A percentile compares a stretch with the other conserved stretches of the same genome.
phyloP scores from a whole-genome alignment of 106 monocot genomes.

The Vanilla planifolia region DNA sequence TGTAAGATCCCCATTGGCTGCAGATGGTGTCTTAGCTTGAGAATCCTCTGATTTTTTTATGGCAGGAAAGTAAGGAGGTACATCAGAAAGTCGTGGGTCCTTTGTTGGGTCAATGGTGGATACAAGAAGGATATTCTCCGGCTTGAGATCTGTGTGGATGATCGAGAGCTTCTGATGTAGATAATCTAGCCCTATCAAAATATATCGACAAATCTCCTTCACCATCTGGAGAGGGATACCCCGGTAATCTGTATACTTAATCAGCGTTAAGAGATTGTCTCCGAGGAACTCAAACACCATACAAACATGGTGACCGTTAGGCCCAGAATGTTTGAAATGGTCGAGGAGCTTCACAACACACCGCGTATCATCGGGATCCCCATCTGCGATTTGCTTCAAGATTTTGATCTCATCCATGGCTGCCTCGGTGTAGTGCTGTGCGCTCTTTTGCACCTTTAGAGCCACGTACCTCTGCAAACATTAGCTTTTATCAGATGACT shows the following conservation, averaged over 20 bases:
- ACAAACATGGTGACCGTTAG: conserved; percentile 93
- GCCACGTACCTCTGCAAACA: conserved; percentile 86
- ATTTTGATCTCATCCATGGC: conserved; percentile 99
- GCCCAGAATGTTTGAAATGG: conserved; percentile 97
- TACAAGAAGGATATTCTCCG: conserved; percentile 82
- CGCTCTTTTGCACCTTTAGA: conserved; percentile 99
- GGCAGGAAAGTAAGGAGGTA: conserved; percentile 34
- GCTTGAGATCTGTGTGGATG: conserved; percentile 98
- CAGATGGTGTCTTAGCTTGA: neutral
- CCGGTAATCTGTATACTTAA: conserved; percentile 89
- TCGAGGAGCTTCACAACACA: conserved; percentile 98
- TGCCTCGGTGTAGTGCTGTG: conserved; percentile 96
- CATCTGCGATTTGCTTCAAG: conserved; percentile 92
- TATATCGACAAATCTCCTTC: conserved; percentile 81
- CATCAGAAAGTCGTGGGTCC: conserved; percentile 45
- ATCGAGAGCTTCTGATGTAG: conserved; percentile 80
- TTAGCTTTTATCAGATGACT: conserved; percentile 5
- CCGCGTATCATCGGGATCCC: conserved; percentile 53
- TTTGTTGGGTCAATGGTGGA: conserved; percentile 74
- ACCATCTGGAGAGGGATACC: conserved; percentile 75
- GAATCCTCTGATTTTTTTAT: conserved; percentile 20
- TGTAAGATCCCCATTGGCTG: conserved; percentile 67
- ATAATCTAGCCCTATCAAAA: conserved; percentile 81
- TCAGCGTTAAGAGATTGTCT: conserved; percentile 87
- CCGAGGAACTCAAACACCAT: conserved; percentile 99